Base-by-base conservation (phyloP, 164 flowering plant genomes). In the Cinnamomum micranthum region DNA sequence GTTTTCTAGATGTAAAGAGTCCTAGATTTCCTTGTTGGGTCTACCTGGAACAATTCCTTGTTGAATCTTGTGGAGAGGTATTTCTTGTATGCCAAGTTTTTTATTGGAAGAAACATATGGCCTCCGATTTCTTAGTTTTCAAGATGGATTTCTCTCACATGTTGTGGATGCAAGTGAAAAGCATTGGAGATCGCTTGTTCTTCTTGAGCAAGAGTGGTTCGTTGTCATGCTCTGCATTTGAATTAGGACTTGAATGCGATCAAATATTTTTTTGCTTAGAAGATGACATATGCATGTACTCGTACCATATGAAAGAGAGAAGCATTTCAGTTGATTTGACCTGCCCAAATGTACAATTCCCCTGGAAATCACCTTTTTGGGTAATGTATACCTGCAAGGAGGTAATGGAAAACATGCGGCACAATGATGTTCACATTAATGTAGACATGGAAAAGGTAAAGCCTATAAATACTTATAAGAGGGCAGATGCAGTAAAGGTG, bases 81-180 rank as follows among this genome's bases (percentile, higher is more conserved):
- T 59, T 59, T 59, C 63, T 15, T 19, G 63, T 22, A 19, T 22
- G 63, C 22, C 22, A 6, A 15, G 2, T 14, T 59, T 17, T 19
- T 4, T 22, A 19, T 59, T 6, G 6, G 22, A 6, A 4, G 6
- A 9, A 19, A 59, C 63, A 19, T 19, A 19, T 6, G 64, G 63
- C 22, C 7, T 6, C 63, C 22, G 20, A 19, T 17, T 19, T 59
- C 22, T 19, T 19, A 22, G 63, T 59, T 59, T 59, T 14, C 6
- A 59, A 59, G 63, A 59, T 59, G 63, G 63, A 59, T 59, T 59
- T 59, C 22, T 68, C 65, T 14, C 17, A 2, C 28, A 55, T 27
- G 65, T 19, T 51, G 3, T 74, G 76, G 71, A 58, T 64, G 15
- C 10, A 71, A 65, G 50, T 71, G 13, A 20, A 66, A 27, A 76